Percentiles rank a stretch among this genome's conserved stretches.
Conservation (phyloP, 228 moss, liverwort and hornwort genomes). For the Sphagnum magellanicum region DNA sequence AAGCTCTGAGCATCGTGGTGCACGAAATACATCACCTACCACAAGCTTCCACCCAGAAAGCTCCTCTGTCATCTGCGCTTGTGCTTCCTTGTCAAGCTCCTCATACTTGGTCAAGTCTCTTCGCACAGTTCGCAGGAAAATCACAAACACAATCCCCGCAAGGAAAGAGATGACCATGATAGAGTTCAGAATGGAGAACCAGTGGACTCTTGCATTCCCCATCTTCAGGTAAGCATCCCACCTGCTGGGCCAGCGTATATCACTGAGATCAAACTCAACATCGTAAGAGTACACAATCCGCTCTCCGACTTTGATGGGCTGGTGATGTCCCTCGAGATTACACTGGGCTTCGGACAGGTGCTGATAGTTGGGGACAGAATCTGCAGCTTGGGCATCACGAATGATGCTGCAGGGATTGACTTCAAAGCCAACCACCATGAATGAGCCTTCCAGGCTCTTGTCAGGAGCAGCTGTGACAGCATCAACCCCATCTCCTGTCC, state of each 20-base stretch:
- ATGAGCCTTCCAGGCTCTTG: constrained; percentile 25
- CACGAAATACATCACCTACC: constrained; percentile 31
- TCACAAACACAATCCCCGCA: constrained; percentile 36
- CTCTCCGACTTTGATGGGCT: constrained; percentile 32
- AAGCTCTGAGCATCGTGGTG: constrained; percentile 18
- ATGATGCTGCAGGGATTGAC: constrained; percentile 44
- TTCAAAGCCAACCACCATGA: constrained; percentile 68
- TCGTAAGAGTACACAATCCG: constrained; percentile 47
- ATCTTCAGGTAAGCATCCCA: constrained; percentile 41
- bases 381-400: constrained; percentile 17
- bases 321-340: constrained; percentile 21
- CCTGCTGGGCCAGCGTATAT: constrained; percentile 52
- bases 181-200: constrained; percentile 38
- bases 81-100: constrained; percentile 37
- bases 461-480: constrained; percentile 4
- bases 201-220: constrained; percentile 31
- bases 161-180: constrained; percentile 39
- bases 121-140: constrained; percentile 31
- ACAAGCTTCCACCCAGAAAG: constrained; percentile 40
- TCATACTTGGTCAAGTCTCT: constrained; percentile 34
- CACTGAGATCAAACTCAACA: constrained; percentile 29
- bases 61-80: constrained; percentile 36
- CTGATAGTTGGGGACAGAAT: constrained; percentile 2
- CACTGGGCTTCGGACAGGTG: constrained; percentile 18
- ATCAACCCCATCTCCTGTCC: constrained; percentile 26